Evolutionary conservation across 441 rosid species (phyloP).

Genomic region (Lepidium campestre): DNA sequence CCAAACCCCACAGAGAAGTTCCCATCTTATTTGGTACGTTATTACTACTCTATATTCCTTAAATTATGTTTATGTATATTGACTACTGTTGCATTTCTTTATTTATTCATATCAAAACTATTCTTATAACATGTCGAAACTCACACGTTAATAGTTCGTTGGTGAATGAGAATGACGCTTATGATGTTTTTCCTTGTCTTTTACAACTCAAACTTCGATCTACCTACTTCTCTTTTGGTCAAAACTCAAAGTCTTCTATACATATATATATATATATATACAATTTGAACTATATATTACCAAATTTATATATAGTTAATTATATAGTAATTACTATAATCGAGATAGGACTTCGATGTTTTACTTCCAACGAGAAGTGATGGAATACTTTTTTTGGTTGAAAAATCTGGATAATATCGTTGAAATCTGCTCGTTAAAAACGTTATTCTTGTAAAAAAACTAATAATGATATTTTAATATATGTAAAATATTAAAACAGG

Average conservation of each 20-base stretch:
- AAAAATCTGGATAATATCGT: no score
- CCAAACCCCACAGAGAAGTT: slow-evolving; percentile 57
- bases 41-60: not conserved
- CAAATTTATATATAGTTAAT: no score
- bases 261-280: not conserved
- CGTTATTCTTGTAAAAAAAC: no score
- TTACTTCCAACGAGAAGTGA: no score
- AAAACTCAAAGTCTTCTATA: not conserved
- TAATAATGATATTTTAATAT: not conserved
- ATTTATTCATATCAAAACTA: not conserved
- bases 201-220: not conserved
- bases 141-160: not conserved
- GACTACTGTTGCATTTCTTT: no score
- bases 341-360: no score
- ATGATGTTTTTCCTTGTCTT: not conserved
- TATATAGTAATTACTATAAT: no score
- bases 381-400: no score
- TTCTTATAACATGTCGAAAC: not conserved
- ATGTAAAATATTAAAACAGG: slow-evolving; percentile 36
- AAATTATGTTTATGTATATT: not conserved
- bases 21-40: slow-evolving; percentile 62
- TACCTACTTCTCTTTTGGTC: not conserved
- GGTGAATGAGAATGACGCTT: slow-evolving; percentile 3
- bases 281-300: not conserved
- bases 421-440: no score